Evolutionary conservation across 2,329 filamentous ascomycete species (phyloP).

Genomic region (Botrytis fragariae): DNA sequence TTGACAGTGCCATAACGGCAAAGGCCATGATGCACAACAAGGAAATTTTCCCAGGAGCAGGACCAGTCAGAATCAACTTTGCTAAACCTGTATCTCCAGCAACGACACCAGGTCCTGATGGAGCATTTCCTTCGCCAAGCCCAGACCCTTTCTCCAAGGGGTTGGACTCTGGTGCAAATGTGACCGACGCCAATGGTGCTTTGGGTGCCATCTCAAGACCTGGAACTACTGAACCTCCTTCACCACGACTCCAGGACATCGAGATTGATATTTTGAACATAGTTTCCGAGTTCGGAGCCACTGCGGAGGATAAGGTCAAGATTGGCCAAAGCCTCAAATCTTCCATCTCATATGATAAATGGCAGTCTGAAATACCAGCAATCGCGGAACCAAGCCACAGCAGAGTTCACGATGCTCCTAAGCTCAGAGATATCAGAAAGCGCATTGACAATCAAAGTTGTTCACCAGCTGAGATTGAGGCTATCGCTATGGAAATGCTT

Average conservation of each 20-base stretch:
- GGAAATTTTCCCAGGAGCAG: constrained; percentile 96
- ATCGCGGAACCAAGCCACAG: constrained; percentile 86
- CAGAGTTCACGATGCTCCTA: constrained; percentile 87
- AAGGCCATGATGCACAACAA: constrained; percentile 89
- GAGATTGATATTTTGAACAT: constrained; percentile 81
- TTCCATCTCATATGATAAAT: constrained; percentile 71
- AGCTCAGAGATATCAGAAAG: constrained; percentile 93
- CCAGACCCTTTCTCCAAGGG: constrained; percentile 73
- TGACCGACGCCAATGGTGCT: constrained; percentile 40
- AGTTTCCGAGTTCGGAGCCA: constrained; percentile 83
- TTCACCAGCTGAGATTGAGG: constrained; percentile 83
- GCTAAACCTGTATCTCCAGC: constrained; percentile 92
- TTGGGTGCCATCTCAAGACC: constrained; percentile 42
- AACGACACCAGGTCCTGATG: constrained; percentile 84
- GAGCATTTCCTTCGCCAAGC: constrained; percentile 84
- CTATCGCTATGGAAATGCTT: constrained; percentile 88
- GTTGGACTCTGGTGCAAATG: constrained; percentile 48
- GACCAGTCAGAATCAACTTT: constrained; percentile 93
- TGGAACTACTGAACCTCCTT: constrained; percentile 56
- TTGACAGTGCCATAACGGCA: constrained; percentile 87
- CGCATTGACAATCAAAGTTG: constrained; percentile 94
- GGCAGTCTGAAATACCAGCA: constrained; percentile 81
- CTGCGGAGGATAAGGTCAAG: constrained; percentile 69
- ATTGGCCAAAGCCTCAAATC: constrained; percentile 73
- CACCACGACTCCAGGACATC: constrained; percentile 74